phyloP scores from a whole-genome alignment of 2,329 filamentous ascomycete species.

The Colletotrichum caudatum region DNA sequence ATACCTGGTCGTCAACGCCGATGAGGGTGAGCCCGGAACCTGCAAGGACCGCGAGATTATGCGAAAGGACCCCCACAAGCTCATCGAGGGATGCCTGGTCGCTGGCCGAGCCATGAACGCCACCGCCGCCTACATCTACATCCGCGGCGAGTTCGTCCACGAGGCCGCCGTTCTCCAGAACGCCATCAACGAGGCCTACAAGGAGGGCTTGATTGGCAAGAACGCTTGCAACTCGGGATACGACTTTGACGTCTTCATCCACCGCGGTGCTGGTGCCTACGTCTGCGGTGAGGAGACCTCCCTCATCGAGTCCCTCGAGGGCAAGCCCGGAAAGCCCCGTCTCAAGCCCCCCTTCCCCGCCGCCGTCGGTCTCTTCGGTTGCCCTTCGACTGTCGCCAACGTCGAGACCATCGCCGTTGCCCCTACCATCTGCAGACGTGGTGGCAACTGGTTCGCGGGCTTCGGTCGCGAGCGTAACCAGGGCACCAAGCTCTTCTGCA shows the following conservation, averaged over 20 bases:
- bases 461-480: conserved; percentile 97
- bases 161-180: conserved; percentile 93
- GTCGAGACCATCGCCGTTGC: conserved; percentile 97
- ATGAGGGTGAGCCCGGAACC: conserved; percentile 98
- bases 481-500: conserved; percentile 98
- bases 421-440: conserved; percentile 94
- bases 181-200: conserved; percentile 97
- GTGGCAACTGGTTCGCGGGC: conserved; percentile 89
- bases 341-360: conserved; percentile 99
- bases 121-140: conserved; percentile 98
- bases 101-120: conserved; percentile 99
- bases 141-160: conserved; percentile 97
- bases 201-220: conserved; percentile 94
- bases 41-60: conserved; percentile 99
- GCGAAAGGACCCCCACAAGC: conserved; percentile 99
- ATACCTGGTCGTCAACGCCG: conserved; percentile 97
- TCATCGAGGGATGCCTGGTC: conserved; percentile 95
- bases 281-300: conserved; percentile 99
- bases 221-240: conserved; percentile 97
- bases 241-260: conserved; percentile 96
- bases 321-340: conserved; percentile 97
- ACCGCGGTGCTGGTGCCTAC: conserved; percentile 97
- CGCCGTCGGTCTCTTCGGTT: conserved; percentile 96
- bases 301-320: conserved; percentile 96
- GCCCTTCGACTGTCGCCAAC: conserved; percentile 97